Evolutionary conservation across 768 basidiomycete genomes (phyloP).

Genomic region (Termitomyces sp.): DNA sequence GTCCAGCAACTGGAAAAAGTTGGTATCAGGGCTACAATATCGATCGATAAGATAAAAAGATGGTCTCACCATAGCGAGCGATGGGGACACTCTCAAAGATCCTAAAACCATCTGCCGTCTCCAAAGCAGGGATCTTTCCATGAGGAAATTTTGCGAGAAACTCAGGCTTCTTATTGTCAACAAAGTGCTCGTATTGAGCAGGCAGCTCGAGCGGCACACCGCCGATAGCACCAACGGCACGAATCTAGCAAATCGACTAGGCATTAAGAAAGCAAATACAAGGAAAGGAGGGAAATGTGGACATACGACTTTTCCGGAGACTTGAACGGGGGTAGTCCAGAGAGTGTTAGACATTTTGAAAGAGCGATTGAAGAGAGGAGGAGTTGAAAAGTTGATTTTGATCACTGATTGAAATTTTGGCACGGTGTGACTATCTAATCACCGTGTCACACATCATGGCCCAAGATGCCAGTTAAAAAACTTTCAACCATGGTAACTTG

Average conservation of each 20-base stretch:
- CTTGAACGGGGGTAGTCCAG: constrained; percentile 41
- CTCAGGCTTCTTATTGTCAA: constrained; percentile 66
- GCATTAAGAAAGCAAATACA: constrained; percentile 1
- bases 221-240: constrained; percentile 52
- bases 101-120: constrained; percentile 69
- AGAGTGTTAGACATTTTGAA: constrained; percentile 51
- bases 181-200: constrained; percentile 48
- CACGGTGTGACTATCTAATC: not conserved
- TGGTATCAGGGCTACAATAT: constrained; percentile 5
- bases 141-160: constrained; percentile 71
- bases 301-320: constrained; percentile 45
- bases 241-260: constrained; percentile 27
- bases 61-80: constrained; percentile 76
- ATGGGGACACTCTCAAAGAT: constrained; percentile 77
- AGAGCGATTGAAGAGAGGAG: constrained; percentile 18
- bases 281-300: not conserved
- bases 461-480: no score
- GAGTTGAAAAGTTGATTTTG: constrained; percentile 7
- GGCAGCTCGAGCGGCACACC: constrained; percentile 54
- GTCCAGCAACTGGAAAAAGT: constrained; percentile 53
- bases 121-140: constrained; percentile 83
- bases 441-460: not conserved
- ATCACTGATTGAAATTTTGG: not conserved
- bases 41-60: constrained; percentile 28
- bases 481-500: no score